Base-by-base conservation (phyloP, 1,139 yeast species). In the Zygosaccharomyces pseudobailii region DNA sequence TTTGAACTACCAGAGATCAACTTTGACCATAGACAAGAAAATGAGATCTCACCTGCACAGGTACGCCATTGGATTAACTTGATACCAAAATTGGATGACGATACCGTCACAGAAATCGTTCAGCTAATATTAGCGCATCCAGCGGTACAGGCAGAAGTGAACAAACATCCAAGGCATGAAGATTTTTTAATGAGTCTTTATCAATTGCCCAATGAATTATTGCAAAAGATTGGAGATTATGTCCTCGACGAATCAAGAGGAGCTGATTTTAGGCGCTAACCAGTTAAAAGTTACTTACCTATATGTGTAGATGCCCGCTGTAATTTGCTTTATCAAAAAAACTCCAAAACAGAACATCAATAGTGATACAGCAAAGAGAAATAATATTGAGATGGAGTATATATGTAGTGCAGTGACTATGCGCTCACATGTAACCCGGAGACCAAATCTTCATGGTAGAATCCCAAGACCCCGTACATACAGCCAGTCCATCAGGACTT, bases 101-200 rank as follows among this genome's bases (percentile, higher is more conserved):
- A 90, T 62, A 95, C 88, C 63, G 76, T 90, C 58, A 77, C 88
- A 49, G 89, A 87, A 31, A 88, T 90, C 48, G 96, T 90, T 46
- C 96, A 88, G 67, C 86, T 88, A 92, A 94, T 92, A 35, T 84
- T 95, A 44, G 95, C 89, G 64, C 88, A 90, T 70, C 82, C 87
- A 66, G 88, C 97, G 13, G 82, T 86, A 43, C 95, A 87, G 48
- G 86, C 87, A 90, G 87, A 85, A 68, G 82, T 90, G 61, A 87
- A 87, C 66, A 89, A 87, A 67, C 95, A 87, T 61, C 88, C 86
- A 43, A 95, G 87, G 52, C 88, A 86, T 60, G 96, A 96, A 42
- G 96, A 89, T 70, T 89, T 90, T 67, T 88, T 95, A 49, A 85
- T 90, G 87, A 96, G 87, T 67, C 75, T 90, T 58, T 87, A 81